These are phyloP conservation scores for Lactuca sativa DNA, from an alignment of 129 eudicot genomes.

Conservation along the genomic window DNA sequence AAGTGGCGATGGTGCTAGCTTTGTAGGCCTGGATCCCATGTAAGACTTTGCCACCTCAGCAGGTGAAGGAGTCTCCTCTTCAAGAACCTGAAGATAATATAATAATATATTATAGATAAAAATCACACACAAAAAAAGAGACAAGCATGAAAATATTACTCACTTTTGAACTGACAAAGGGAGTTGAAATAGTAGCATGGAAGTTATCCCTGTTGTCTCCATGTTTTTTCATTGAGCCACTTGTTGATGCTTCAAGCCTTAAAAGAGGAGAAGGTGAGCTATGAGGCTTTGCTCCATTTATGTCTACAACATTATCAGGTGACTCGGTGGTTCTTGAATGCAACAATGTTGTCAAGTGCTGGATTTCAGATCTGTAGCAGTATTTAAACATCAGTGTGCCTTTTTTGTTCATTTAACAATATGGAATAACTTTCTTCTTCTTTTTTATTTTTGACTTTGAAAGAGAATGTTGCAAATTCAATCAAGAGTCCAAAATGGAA, in stretches of 20 bases:
- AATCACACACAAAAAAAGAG: not conserved
- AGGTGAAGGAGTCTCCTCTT: conserved; percentile 68
- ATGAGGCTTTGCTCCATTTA: conserved; percentile 25
- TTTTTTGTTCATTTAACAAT: not conserved
- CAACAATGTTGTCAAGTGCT: conserved; percentile 58
- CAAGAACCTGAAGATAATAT: conserved; percentile 48
- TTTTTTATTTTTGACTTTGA: not conserved
- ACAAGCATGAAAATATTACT: conserved; percentile 8
- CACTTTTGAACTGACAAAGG: conserved; percentile 47
- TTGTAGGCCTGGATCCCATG: conserved; percentile 76
- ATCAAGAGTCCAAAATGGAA: no score
- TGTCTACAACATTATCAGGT: conserved; percentile 34
- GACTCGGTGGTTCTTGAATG: conserved; percentile 51
- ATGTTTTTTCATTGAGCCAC: conserved; percentile 31
- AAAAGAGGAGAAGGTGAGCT: conserved; percentile 16
- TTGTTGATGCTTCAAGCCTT: conserved; percentile 25
- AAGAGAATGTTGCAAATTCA: no score
- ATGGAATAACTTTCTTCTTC: not conserved
- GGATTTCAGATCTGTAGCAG: conserved; percentile 61
- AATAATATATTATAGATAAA: not conserved
- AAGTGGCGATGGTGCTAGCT: conserved; percentile 51
- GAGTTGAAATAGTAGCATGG: conserved; percentile 37
- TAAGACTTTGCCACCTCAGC: conserved; percentile 89
- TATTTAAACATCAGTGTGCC: conserved; percentile 8
- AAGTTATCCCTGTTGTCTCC: conserved; percentile 28